phyloP scores from a whole-genome alignment of 208 protist species.

The Leishmania lainsoni region DNA sequence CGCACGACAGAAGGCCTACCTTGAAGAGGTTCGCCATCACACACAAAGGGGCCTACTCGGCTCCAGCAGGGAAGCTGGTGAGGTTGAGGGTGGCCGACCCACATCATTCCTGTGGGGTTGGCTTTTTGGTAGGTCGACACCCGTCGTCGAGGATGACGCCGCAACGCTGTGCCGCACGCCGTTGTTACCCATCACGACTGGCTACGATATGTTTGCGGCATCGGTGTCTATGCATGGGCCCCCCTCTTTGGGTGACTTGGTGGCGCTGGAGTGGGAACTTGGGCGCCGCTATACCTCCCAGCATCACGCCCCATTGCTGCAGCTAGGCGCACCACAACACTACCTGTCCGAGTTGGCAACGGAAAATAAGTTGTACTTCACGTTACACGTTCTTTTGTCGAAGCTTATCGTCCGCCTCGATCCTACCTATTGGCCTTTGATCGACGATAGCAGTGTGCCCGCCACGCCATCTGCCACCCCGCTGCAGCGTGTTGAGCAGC shows the following conservation, averaged over 20 bases:
- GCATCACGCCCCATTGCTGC: constrained; percentile 6
- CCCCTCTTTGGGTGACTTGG: constrained; percentile 3
- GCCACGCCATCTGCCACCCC: constrained; percentile 17
- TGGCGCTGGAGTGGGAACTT: constrained; percentile 28
- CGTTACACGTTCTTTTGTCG: constrained; percentile 10
- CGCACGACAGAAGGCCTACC: constrained; percentile 51
- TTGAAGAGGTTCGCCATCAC: constrained; percentile 29
- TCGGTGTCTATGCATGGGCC: not conserved
- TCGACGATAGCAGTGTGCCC: constrained; percentile 25
- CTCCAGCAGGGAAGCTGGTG: too few relatives aligned
- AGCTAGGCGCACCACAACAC: constrained; percentile 14
- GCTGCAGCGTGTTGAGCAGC: constrained; percentile 18
- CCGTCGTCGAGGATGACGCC: not conserved
- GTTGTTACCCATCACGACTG: not conserved
- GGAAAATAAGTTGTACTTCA: constrained; percentile 22
- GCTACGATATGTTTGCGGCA: too few relatives aligned
- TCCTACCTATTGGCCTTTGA: constrained; percentile 31
- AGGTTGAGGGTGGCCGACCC: not conserved
- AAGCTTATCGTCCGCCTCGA: constrained; percentile 10
- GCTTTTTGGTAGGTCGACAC: not conserved
- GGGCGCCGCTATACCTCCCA: constrained; percentile 16
- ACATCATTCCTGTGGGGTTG: constrained; percentile 2
- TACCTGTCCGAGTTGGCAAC: constrained; percentile 3
- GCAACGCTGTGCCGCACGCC: not conserved
- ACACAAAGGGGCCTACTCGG: not conserved